phyloP scores from a whole-genome alignment of 306 rosid species.

The Ormosia semicastrata region DNA sequence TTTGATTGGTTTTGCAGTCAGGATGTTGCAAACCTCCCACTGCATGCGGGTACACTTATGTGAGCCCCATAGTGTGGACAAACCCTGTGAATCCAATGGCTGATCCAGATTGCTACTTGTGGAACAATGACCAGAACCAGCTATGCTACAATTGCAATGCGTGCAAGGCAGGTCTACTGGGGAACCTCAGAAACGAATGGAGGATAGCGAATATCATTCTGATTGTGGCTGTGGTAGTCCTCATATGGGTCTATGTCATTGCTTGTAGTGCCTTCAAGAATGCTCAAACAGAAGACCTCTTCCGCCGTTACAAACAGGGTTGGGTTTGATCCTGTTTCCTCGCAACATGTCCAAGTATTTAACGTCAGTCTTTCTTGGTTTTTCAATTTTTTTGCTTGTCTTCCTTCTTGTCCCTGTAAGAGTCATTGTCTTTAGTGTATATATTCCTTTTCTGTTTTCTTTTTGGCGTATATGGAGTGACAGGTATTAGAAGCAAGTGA shows the following conservation, averaged over 20 bases:
- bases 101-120: constrained; percentile 73
- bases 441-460: neutral
- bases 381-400: neutral
- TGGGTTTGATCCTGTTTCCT: constrained; percentile 49
- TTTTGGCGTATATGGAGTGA: constrained; percentile 5
- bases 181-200: constrained; percentile 89
- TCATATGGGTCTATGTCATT: constrained; percentile 76
- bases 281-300: constrained; percentile 85
- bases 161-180: constrained; percentile 89
- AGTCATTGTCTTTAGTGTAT: constrained; percentile 6
- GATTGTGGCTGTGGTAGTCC: constrained; percentile 69
- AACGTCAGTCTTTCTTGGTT: neutral
- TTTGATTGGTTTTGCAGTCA: constrained; percentile 50
- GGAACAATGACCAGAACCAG: constrained; percentile 86
- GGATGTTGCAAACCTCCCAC: constrained; percentile 96
- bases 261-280: constrained; percentile 95
- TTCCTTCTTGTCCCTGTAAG: neutral
- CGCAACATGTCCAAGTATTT: neutral
- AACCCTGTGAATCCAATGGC: constrained; percentile 68
- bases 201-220: constrained; percentile 76
- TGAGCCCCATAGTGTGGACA: constrained; percentile 74
- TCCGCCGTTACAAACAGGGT: constrained; percentile 78
- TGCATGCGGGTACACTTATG: constrained; percentile 67
- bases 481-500: neutral
- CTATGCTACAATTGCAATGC: constrained; percentile 87